Percentiles rank a stretch among this genome's conserved stretches.
Evolutionary conservation across 1,284 basidiomycete species (phyloP).

Genomic region (Cryptococcus sp.): DNA sequence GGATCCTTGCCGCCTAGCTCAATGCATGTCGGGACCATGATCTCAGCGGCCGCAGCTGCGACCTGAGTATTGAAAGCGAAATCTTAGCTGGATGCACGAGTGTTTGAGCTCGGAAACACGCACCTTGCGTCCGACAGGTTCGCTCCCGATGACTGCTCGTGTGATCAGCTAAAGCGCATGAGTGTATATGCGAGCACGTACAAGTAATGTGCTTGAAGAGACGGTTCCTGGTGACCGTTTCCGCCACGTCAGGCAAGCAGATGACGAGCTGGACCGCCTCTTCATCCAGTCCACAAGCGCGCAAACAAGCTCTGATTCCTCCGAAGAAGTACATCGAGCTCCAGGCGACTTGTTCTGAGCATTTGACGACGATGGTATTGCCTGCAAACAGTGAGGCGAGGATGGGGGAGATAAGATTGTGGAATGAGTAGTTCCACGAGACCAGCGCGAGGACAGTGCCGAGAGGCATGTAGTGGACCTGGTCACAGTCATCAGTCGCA

Average conservation of each 20-base stretch:
- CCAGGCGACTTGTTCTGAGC: slow-evolving; percentile 90
- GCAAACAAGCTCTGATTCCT: slow-evolving; percentile 71
- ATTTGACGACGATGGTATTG: slow-evolving; percentile 88
- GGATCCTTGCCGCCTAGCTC: slow-evolving; percentile 75
- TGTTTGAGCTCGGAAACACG: slow-evolving; percentile 12
- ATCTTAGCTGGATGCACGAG: slow-evolving; percentile 2
- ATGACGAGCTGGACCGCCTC: slow-evolving; percentile 85
- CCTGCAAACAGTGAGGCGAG: slow-evolving; percentile 86
- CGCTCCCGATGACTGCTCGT: slow-evolving; percentile 79
- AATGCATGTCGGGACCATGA: slow-evolving; percentile 84
- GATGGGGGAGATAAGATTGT: slow-evolving; percentile 92
- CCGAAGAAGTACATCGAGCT: slow-evolving; percentile 77
- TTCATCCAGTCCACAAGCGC: slow-evolving; percentile 72
- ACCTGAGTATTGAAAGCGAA: slow-evolving; percentile 61
- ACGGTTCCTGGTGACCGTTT: slow-evolving; percentile 75
- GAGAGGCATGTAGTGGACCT: slow-evolving; percentile 88
- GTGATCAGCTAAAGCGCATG: too few species aligned
- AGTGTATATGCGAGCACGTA: slow-evolving; percentile 27
- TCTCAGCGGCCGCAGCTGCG: slow-evolving; percentile 75
- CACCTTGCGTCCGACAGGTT: slow-evolving; percentile 81
- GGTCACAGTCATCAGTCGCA: slow-evolving; percentile 33
- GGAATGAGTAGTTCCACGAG: slow-evolving; percentile 74
- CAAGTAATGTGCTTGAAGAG: slow-evolving; percentile 67
- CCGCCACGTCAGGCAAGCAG: slow-evolving; percentile 84
- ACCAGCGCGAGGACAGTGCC: slow-evolving; percentile 91